phyloP scores from a whole-genome alignment of 2,329 filamentous ascomycete species.

The Venturia aucupariae region DNA sequence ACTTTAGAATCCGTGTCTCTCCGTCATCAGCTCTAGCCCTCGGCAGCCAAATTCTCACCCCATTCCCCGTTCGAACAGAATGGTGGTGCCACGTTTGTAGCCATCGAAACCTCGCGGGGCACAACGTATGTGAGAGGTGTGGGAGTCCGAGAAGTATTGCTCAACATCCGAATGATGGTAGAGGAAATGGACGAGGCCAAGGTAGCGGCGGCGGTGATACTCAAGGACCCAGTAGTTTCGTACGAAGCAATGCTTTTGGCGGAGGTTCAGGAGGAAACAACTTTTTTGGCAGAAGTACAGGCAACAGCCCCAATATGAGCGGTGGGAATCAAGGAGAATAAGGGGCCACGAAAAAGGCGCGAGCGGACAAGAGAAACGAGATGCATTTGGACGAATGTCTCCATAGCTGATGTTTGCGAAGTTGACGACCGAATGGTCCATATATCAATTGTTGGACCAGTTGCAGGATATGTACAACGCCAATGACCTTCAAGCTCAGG shows the following conservation, averaged over 20 bases:
- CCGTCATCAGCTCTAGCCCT: not conserved
- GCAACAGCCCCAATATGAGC: not conserved
- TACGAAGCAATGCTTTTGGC: not conserved
- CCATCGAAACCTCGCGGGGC: not conserved
- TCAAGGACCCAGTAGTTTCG: not conserved
- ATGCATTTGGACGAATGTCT: no score
- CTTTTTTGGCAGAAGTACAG: not conserved
- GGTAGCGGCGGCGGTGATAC: not conserved
- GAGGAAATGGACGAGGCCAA: not conserved
- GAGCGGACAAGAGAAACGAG: no score
- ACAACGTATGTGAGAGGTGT: not conserved
- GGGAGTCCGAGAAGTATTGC: not conserved
- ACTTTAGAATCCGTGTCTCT: not conserved
- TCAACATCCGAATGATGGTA: not conserved
- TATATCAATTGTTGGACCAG: no score
- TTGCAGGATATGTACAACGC: no score
- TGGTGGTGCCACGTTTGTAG: not conserved
- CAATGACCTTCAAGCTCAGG: no score
- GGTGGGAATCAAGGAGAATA: not conserved
- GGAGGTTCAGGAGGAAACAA: not conserved
- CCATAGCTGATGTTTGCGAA: no score
- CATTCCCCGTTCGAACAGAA: not conserved
- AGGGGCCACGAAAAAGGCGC: not conserved
- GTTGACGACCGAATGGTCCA: no score
- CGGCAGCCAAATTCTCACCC: not conserved